Percentiles rank a stretch among this genome's conserved stretches.
These are phyloP conservation scores for Backusella liffmaniae DNA, from an alignment of 192 early-diverging fungal genomes.

Conservation along the genomic window DNA sequence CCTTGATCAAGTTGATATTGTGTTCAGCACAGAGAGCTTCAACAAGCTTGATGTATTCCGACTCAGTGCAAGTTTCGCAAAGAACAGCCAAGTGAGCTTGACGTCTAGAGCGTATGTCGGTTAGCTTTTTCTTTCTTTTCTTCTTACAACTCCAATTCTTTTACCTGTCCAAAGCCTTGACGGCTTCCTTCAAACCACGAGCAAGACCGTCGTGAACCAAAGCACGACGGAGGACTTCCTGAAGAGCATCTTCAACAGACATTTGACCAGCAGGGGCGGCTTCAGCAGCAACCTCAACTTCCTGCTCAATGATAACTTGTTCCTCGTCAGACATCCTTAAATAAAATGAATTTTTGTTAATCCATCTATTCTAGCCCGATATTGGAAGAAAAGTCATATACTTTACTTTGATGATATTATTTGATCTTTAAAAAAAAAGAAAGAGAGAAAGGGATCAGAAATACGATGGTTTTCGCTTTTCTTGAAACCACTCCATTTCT, in stretches of 20 bases:
- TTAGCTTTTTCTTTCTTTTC: neutral
- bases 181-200: constrained; percentile 94
- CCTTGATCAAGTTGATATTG: constrained; percentile 98
- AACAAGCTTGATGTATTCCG: constrained; percentile 92
- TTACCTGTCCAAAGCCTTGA: constrained; percentile 94
- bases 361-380: neutral
- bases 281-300: constrained; percentile 51
- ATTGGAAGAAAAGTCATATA: neutral
- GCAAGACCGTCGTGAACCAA: constrained; percentile 95
- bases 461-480: neutral
- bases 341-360: neutral
- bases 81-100: constrained; percentile 96
- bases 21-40: constrained; percentile 98
- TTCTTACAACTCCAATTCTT: neutral
- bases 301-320: constrained; percentile 47
- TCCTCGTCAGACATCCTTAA: constrained; percentile 31
- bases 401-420: neutral
- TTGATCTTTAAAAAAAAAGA: neutral
- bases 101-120: constrained; percentile 12
- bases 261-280: constrained; percentile 55
- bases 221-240: constrained; percentile 95
- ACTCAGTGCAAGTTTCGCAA: constrained; percentile 93
- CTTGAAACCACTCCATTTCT: too few relatives aligned
- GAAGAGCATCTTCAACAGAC: constrained; percentile 95
- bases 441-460: neutral